These are phyloP conservation scores for Kwoniella heveanensis DNA, from an alignment of 768 basidiomycete genomes.

Conservation along the genomic window DNA sequence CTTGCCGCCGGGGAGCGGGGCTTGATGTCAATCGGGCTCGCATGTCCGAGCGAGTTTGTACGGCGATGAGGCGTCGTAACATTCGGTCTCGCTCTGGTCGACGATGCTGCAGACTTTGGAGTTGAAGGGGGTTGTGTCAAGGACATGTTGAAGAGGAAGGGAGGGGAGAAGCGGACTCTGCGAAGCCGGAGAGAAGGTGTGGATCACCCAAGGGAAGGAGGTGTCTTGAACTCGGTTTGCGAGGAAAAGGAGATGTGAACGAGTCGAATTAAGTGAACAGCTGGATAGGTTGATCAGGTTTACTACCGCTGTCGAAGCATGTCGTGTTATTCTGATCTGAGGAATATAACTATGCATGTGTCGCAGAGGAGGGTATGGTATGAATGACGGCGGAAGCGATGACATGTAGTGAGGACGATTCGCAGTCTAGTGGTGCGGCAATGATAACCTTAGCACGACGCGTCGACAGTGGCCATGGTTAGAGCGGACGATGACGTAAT, in stretches of 20 bases:
- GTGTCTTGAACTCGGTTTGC: too few species aligned
- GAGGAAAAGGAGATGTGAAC: not conserved
- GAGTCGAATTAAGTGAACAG: not conserved
- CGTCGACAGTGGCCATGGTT: constrained; percentile 1
- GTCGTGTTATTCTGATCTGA: too few species aligned
- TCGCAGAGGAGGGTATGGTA: not conserved
- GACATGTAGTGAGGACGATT: not conserved
- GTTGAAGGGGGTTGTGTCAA: constrained; percentile 12
- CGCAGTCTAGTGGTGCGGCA: constrained; percentile 7
- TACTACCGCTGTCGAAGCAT: too few species aligned
- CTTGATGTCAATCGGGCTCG: constrained; percentile 37
- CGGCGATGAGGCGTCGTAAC: constrained; percentile 18
- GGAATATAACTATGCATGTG: too few species aligned
- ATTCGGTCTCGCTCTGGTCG: constrained; percentile 4
- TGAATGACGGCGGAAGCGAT: not conserved
- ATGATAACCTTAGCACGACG: constrained; percentile 5
- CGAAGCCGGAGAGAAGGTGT: not conserved
- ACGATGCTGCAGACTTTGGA: not conserved
- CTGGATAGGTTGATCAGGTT: too few species aligned
- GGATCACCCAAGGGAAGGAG: not conserved
- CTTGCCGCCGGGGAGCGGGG: constrained; percentile 32
- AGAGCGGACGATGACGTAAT: constrained; percentile 10
- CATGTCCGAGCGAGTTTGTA: constrained; percentile 17
- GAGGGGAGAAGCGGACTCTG: not conserved
- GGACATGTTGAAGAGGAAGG: not conserved